A percentile compares a stretch with the other conserved stretches of the same genome.
Conservation (phyloP, 2,329 filamentous ascomycete species). For the Trichoderma brevicompactum region DNA sequence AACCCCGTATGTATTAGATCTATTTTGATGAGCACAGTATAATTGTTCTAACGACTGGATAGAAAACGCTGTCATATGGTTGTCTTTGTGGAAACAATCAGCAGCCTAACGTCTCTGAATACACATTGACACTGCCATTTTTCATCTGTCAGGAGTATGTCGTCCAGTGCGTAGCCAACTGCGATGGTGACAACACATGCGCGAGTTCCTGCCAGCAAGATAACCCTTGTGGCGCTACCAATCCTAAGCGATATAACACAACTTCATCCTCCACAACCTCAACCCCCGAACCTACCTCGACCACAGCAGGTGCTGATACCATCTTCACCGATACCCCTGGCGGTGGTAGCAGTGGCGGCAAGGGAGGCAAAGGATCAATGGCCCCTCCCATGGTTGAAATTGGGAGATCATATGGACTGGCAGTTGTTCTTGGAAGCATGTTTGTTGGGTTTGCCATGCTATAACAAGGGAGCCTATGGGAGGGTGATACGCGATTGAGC, state of each 20-base stretch:
- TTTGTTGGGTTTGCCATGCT: slow-evolving; percentile 46
- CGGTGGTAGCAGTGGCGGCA: slow-evolving; percentile 28
- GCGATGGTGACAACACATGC: slow-evolving; percentile 62
- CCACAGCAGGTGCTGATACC: slow-evolving; percentile 36
- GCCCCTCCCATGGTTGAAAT: slow-evolving; percentile 41
- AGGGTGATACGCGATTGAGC: slow-evolving; percentile 6
- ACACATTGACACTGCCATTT: slow-evolving; percentile 77
- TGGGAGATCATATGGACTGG: slow-evolving; percentile 46
- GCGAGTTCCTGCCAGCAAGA: slow-evolving; percentile 63
- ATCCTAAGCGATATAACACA: slow-evolving; percentile 63
- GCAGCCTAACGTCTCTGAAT: slow-evolving; percentile 74
- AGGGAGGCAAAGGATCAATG: slow-evolving; percentile 34
- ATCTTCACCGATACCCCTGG: slow-evolving; percentile 46
- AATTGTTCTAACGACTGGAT: slow-evolving; percentile 10
- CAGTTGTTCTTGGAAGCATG: slow-evolving; percentile 45
- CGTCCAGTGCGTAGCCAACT: slow-evolving; percentile 66
- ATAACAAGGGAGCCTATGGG: neutral
- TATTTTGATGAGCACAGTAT: neutral
- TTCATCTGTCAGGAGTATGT: slow-evolving; percentile 75
- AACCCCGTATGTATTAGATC: slow-evolving; percentile 57
- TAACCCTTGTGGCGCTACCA: slow-evolving; percentile 72
- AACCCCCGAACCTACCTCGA: slow-evolving; percentile 45
- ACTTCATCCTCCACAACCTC: slow-evolving; percentile 49
- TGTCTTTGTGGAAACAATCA: slow-evolving; percentile 72
- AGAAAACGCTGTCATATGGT: slow-evolving; percentile 67